Conservation (phyloP, 495 filamentous ascomycete species). For the Barbatosphaeria neglecta region DNA sequence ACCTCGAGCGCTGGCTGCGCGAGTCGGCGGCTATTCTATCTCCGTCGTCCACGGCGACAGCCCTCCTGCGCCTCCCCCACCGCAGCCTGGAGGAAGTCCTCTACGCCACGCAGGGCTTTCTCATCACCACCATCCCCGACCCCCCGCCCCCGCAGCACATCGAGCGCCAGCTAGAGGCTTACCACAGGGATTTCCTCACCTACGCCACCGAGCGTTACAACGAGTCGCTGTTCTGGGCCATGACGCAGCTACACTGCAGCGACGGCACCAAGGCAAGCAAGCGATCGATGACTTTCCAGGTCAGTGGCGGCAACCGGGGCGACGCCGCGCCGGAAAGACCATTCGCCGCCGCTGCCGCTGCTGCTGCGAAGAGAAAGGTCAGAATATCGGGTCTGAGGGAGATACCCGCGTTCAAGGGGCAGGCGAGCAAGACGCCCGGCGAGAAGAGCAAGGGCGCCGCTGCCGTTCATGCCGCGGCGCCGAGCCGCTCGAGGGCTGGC, state of each 20-base stretch:
- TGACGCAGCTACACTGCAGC: not conserved
- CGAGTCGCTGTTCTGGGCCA: conserved; percentile 1
- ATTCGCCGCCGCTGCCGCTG: too few species aligned
- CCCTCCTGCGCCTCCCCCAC: not conserved
- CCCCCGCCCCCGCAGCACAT: not conserved
- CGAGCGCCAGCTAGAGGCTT: not conserved
- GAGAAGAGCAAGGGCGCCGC: not conserved
- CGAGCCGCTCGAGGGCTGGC: not conserved
- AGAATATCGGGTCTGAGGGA: not conserved
- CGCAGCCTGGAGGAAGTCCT: conserved; percentile 3
- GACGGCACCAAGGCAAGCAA: not conserved
- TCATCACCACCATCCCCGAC: not conserved
- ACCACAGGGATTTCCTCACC: not conserved
- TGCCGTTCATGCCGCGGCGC: too few species aligned
- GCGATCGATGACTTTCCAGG: not conserved
- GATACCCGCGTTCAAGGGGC: not conserved
- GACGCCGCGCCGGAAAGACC: not conserved
- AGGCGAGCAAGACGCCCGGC: not conserved
- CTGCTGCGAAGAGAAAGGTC: not conserved
- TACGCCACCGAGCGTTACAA: conserved; percentile 1
- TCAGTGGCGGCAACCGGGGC: too few species aligned
- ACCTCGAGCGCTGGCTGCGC: conserved; percentile 2
- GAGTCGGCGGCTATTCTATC: not conserved
- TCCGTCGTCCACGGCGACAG: not conserved
- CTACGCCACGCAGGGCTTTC: conserved; percentile 1